Evolutionary conservation across 75 land plant genomes (phyloP), one percentile per base, ranked within the genome.

Genomic region (Pseudotsuga menziesii): DNA sequence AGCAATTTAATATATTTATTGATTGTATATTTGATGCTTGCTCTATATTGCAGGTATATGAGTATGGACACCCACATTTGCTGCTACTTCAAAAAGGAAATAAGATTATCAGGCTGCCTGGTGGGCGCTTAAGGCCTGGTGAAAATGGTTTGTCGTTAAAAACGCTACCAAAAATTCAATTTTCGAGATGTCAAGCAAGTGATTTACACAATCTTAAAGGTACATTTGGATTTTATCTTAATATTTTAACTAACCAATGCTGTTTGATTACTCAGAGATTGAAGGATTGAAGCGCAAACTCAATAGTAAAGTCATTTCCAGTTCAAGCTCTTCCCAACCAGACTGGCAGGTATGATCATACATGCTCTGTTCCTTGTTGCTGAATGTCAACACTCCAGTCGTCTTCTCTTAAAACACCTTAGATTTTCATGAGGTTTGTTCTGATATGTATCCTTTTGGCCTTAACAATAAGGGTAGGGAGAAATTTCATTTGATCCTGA

Each of bases 201-300:
- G 1, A 48, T 27, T 63, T 36, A 39, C 35, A 27, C 6, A 67
- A 39, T 35, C 44, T n/a, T 0, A 2, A 15, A 5, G 44, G 1
- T 36, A 39, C 0, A 6, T 67, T 35, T 67, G 71, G 71, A 11
- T 35, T 17, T 16, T 39, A 36, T 39, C 20, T 7, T 39, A 67
- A 17, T 67, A 2, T 41, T 17, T 36, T 17, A n/a, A 17, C 19
- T 64, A 15, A 64, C 4, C 5, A 20, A 39, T 36, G 3, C 4
- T 19, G 7, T 32, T 67, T 17, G 71, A 35, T 67, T 67, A 67
- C 22, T 67, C 57, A 73, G 74, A 73, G 32, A 73, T 73, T 73
- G 74, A 73, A 73, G 74, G 74, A 44, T 73, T 73, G 41, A 73
- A 54, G 74, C 74, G 57, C 29, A 73, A 73, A 73, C 57, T 73